Conservation (phyloP, 2,329 filamentous ascomycete genomes). For the Phyllosticta citrichinensis region DNA sequence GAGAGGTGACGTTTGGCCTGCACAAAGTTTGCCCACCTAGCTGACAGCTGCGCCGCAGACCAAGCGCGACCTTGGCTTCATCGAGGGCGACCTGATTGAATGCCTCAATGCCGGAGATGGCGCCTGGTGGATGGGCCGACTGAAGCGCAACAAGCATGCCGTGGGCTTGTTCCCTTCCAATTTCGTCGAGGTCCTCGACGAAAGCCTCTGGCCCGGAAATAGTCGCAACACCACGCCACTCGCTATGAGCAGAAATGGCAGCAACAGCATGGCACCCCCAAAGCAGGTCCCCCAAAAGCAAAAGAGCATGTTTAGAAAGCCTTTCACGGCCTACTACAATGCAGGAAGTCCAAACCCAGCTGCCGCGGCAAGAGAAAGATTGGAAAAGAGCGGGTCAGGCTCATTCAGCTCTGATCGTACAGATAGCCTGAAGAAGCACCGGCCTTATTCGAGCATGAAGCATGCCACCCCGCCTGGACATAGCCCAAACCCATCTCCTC, state of each 20-base stretch:
- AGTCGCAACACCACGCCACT: constrained; percentile 47
- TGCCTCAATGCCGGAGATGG: constrained; percentile 96
- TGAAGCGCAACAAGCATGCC: constrained; percentile 81
- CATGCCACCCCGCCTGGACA: constrained; percentile 23
- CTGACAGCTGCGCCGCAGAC: constrained; percentile 38
- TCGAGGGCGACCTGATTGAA: constrained; percentile 96
- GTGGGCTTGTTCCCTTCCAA: constrained; percentile 94
- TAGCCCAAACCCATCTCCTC: constrained; percentile 19
- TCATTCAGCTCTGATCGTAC: constrained; percentile 18
- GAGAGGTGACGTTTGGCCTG: constrained; percentile 44
- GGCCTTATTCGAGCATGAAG: constrained; percentile 44
- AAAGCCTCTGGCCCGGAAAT: constrained; percentile 66
- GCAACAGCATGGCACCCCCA: constrained; percentile 36
- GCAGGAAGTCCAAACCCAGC: constrained; percentile 32
- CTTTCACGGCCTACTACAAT: constrained; percentile 52
- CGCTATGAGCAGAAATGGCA: constrained; percentile 28
- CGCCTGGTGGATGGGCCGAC: constrained; percentile 93
- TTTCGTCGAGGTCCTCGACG: constrained; percentile 83
- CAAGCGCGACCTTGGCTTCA: constrained; percentile 89
- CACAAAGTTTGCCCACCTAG: constrained; percentile 14
- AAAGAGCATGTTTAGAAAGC: constrained; percentile 52
- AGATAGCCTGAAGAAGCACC: constrained; percentile 27
- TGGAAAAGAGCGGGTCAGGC: constrained; percentile 16
- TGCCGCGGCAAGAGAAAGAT: constrained; percentile 26
- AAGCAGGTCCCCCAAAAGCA: constrained; percentile 36